A percentile compares a stretch with the other conserved stretches of the same genome.
Evolutionary conservation across 192 early-diverging fungal species (phyloP).

Genomic region (Coemansia sp.): DNA sequence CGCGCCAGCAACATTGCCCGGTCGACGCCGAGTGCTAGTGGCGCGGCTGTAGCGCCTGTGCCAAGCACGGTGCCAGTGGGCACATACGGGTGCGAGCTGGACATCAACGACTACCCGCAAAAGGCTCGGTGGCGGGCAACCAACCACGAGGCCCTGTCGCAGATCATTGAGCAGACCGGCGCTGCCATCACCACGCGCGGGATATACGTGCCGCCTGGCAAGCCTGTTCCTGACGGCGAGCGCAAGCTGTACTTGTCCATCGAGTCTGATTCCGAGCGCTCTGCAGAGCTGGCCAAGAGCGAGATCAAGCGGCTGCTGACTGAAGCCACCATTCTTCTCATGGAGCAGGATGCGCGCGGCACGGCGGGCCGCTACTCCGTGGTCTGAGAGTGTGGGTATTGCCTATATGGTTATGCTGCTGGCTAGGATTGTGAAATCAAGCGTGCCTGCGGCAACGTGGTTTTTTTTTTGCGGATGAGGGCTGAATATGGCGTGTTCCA

Average conservation of each 20-base stretch:
- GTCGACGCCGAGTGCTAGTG: too few species aligned
- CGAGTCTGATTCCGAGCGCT: conserved; percentile 86
- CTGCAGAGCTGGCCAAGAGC: conserved; percentile 86
- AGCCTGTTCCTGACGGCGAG: conserved; percentile 70
- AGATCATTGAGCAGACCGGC: conserved; percentile 89
- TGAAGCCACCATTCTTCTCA: conserved; percentile 76
- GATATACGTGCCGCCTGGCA: conserved; percentile 82
- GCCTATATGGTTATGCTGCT: too few species aligned
- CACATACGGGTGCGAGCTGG: conserved; percentile 66
- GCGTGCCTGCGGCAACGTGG: background rate
- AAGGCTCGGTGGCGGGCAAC: conserved; percentile 95
- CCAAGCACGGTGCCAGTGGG: conserved; percentile 20
- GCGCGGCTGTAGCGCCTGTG: background rate
- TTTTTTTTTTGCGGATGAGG: conserved; percentile 4
- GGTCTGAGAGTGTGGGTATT: conserved; percentile 15
- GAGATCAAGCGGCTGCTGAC: conserved; percentile 91
- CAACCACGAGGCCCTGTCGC: conserved; percentile 90
- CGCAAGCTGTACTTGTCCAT: conserved; percentile 94
- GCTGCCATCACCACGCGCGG: conserved; percentile 96
- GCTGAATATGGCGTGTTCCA: background rate
- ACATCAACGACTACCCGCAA: conserved; percentile 97
- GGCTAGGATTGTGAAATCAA: background rate
- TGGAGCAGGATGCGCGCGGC: conserved; percentile 64
- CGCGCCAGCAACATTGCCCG: background rate
- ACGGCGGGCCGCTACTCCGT: conserved; percentile 48